Percentiles rank a stretch among this genome's conserved stretches.
Evolutionary conservation across 768 basidiomycete species (phyloP).

Genomic region (Calocybe gangraenosa): DNA sequence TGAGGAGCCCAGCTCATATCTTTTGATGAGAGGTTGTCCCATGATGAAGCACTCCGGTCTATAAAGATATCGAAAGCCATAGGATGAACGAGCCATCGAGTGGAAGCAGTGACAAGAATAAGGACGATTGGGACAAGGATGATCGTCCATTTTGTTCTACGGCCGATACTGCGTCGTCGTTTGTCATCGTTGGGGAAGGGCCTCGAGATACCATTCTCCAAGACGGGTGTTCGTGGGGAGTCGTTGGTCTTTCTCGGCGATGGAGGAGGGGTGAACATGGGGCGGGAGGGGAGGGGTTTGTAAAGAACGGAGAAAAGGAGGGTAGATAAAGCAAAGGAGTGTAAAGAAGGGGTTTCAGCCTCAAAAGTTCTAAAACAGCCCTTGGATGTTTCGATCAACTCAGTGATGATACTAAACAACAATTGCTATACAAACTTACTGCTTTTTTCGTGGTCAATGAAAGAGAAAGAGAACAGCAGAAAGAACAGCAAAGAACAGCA

Average conservation of each 20-base stretch:
- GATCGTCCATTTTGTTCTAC: conserved; percentile 46
- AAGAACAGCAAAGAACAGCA: not conserved
- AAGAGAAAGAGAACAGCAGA: not conserved
- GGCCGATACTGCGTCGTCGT: conserved; percentile 39
- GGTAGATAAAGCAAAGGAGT: conserved; percentile 5
- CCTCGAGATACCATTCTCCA: conserved; percentile 9
- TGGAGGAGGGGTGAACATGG: conserved; percentile 15
- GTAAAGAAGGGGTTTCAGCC: conserved; percentile 4
- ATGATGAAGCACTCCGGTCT: conserved; percentile 21
- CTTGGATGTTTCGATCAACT: conserved; percentile 1
- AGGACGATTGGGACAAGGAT: conserved; percentile 54
- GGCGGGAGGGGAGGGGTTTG: not conserved
- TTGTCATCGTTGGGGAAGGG: conserved; percentile 1
- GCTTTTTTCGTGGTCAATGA: not conserved
- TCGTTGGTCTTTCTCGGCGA: conserved; percentile 10
- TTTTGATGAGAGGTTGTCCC: conserved; percentile 25
- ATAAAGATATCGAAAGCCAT: conserved; percentile 39
- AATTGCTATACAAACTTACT: no score
- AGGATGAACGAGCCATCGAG: conserved; percentile 48
- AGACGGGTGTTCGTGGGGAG: conserved; percentile 8
- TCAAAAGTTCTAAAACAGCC: conserved; percentile 4
- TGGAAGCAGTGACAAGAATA: conserved; percentile 48
- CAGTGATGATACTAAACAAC: no score
- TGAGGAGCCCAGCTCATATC: conserved; percentile 36
- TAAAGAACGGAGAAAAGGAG: conserved; percentile 10